Evolutionary conservation across 805 yeast genomes (phyloP).

Genomic region (Grigorovia transvaalensis): DNA sequence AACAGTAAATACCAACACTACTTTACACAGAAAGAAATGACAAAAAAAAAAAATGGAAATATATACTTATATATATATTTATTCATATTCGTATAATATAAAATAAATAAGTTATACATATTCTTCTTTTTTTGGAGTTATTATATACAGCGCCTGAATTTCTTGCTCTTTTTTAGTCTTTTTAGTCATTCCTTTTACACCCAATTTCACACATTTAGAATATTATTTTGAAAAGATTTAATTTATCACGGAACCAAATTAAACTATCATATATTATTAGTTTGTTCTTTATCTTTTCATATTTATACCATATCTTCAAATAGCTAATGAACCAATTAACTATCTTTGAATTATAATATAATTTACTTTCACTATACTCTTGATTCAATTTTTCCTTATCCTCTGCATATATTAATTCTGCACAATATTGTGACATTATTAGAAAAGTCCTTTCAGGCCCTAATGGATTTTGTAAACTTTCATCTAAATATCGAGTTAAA

Average conservation of each 20-base stretch:
- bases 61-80: too few relatives aligned
- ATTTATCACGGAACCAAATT: slow-evolving; percentile 17
- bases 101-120: too few relatives aligned
- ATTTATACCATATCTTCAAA: slow-evolving; percentile 18
- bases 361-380: slow-evolving; percentile 3
- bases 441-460: slow-evolving; percentile 83
- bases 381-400: slow-evolving; percentile 32
- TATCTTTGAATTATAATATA: slow-evolving; percentile 14
- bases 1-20: too few relatives aligned
- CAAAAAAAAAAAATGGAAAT: too few relatives aligned
- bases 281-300: slow-evolving; percentile 21
- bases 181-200: neutral
- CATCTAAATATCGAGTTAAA: slow-evolving; percentile 81
- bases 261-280: slow-evolving; percentile 21
- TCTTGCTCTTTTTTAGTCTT: neutral
- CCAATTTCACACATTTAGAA: neutral
- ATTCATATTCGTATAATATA: too few relatives aligned
- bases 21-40: too few relatives aligned
- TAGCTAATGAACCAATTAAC: slow-evolving; percentile 2
- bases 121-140: too few relatives aligned
- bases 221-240: neutral
- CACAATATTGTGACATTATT: slow-evolving; percentile 85
- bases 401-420: slow-evolving; percentile 66
- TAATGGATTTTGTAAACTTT: slow-evolving; percentile 64
- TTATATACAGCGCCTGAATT: neutral